A percentile compares a stretch with the other conserved stretches of the same genome.
Evolutionary conservation across 1,284 basidiomycete species (phyloP).

Genomic region (Cutaneotrichosporon cavernicola): DNA sequence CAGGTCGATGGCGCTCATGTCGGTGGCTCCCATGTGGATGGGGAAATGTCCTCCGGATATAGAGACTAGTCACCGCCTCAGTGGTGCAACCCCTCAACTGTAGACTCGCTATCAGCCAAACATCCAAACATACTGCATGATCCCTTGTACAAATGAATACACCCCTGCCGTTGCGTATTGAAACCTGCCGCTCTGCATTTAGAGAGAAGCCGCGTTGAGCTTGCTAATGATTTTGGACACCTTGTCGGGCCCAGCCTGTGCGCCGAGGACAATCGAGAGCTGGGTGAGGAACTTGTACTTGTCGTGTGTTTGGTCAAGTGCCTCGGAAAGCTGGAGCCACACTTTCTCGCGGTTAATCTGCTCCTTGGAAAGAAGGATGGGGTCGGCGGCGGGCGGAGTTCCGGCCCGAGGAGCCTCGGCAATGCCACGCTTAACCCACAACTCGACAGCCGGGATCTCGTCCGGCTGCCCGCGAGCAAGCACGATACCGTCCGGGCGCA

Average conservation of each 20-base stretch:
- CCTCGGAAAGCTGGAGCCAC: slow-evolving; percentile 23
- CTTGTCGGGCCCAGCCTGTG: slow-evolving; percentile 19
- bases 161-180: neutral
- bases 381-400: slow-evolving; percentile 11
- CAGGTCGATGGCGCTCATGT: slow-evolving; percentile 7
- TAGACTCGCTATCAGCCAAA: too few species aligned
- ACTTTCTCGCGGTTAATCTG: slow-evolving; percentile 19
- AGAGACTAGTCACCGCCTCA: too few species aligned
- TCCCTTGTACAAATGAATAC: slow-evolving; percentile 3
- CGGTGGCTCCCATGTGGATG: slow-evolving; percentile 7
- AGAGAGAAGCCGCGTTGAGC: slow-evolving; percentile 2
- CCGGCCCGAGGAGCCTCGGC: neutral
- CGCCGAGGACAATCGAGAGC: slow-evolving; percentile 23
- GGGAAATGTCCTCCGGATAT: neutral
- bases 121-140: neutral
- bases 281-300: slow-evolving; percentile 18
- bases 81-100: too few species aligned
- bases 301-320: slow-evolving; percentile 18
- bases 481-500: slow-evolving; percentile 26
- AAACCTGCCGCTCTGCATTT: too few species aligned
- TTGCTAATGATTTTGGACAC: slow-evolving; percentile 7
- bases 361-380: slow-evolving; percentile 17
- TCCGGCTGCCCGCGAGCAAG: slow-evolving; percentile 17
- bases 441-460: slow-evolving; percentile 9
- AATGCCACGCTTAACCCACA: slow-evolving; percentile 12